These are phyloP conservation scores for Butyriboletus regius DNA, from an alignment of 1,284 basidiomycete species.

Conservation along the genomic window DNA sequence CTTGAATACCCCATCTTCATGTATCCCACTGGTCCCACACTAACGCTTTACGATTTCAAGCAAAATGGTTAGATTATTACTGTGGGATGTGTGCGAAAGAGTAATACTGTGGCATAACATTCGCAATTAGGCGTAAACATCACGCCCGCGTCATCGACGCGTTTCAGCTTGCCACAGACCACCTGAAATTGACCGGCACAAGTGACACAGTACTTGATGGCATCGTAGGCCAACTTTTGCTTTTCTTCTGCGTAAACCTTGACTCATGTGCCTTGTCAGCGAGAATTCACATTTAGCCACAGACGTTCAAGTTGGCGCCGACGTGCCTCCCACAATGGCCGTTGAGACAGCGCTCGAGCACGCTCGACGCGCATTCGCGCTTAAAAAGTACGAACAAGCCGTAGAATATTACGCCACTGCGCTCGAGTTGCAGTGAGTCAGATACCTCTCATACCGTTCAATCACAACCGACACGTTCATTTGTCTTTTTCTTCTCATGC, in stretches of 20 bases:
- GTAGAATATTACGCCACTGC: constrained; percentile 79
- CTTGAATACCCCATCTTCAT: constrained; percentile 17
- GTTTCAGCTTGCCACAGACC: constrained; percentile 1
- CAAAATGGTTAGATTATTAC: neutral
- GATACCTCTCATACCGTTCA: neutral
- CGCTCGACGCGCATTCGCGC: constrained; percentile 78
- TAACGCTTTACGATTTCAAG: constrained; percentile 1
- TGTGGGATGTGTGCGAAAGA: neutral
- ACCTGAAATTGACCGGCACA: neutral
- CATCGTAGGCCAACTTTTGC: constrained; percentile 18
- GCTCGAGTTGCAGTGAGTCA: constrained; percentile 66
- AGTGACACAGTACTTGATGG: constrained; percentile 8
- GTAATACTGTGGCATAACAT: neutral
- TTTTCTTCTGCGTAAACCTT: neutral
- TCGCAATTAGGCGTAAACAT: constrained; percentile 15
- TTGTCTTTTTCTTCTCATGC: neutral
- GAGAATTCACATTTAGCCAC: constrained; percentile 1
- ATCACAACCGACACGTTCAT: constrained; percentile 21
- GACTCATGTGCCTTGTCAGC: neutral
- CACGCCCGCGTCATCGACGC: constrained; percentile 20
- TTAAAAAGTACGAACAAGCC: constrained; percentile 79
- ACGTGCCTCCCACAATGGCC: constrained; percentile 27
- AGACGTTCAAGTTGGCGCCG: neutral
- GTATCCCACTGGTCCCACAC: constrained; percentile 6
- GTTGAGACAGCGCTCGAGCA: constrained; percentile 60